Base-by-base conservation (phyloP, 331 rosid species). In the Acacia concinna region DNA sequence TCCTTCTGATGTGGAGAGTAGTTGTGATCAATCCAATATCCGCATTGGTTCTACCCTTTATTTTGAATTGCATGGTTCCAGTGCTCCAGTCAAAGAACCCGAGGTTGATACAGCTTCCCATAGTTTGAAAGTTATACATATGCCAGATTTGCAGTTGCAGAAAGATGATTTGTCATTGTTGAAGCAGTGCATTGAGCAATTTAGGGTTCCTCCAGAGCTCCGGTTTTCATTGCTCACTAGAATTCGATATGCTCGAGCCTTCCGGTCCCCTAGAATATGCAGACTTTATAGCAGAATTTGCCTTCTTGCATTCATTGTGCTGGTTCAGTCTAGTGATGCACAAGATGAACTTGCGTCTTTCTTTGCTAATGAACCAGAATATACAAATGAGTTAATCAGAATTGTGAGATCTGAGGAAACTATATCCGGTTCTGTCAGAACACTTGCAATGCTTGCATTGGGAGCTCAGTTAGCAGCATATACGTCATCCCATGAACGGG, bases 401-500 rank as follows among this genome's bases (percentile, higher is more conserved):
- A 85, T 91, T 86, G 99, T 96, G 74, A 94, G 99, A 59, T 90
- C 97, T 9, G 99, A 96, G 74, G 94, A 91, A 84, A 86, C 84
- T 59, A 92, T 96, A 79, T 91, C 93, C 47, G 99, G 97, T 78
- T 82, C 94, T 63, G 90, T 93, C 71, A 90, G 98, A 85, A 96
- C 99, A n/a, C 96, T 93, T 81, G 96, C 92, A 68, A 93, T 96
- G 99, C 97, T 91, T 87, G 99, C 98, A 73, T 85, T 96, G 86
- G 98, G 99, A 64, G 99, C 99, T 77, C 99, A 96, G 70, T 90
- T 96, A 85, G 97, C 99, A 60, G 97, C 99, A 41, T 91, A 91
- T 81, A 90, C 98, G 49, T 95, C 99, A 60, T 95, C 98, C 51
- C 98, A 96, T 86, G 98, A 96, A 78, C 91, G 98, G 65, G 96